A percentile compares a stretch with the other conserved stretches of the same genome.
Conservation (phyloP, 108 stramenopile genomes). For the Pseudonitzschia multiseries region DNA sequence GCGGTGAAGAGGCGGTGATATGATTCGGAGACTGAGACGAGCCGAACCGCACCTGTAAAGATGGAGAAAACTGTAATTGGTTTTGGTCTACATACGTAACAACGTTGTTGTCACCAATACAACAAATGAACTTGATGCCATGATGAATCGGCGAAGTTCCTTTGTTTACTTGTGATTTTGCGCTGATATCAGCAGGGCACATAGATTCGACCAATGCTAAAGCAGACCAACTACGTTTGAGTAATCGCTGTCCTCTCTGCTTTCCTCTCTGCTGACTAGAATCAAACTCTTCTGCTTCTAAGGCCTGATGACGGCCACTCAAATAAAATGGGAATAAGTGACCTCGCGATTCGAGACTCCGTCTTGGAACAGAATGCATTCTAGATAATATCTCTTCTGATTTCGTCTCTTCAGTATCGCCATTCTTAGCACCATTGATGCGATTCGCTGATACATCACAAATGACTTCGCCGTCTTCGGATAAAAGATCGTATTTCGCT, state of each 20-base stretch:
- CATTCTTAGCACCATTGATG: constrained; percentile 5
- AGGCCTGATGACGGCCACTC: constrained; percentile 2
- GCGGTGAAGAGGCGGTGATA: not conserved
- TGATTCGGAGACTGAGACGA: not conserved
- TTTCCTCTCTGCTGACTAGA: not conserved
- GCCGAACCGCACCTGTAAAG: constrained; percentile 23
- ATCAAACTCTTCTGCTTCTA: constrained; percentile 1
- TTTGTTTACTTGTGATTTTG: constrained; percentile 6
- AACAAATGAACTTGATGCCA: constrained; percentile 13
- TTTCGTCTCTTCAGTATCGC: not conserved
- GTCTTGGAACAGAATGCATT: not conserved
- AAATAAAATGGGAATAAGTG: constrained; percentile 27
- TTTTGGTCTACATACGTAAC: constrained; percentile 15
- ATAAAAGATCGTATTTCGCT: constrained; percentile 20
- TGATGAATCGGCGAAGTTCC: not conserved
- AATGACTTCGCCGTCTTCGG: constrained; percentile 34
- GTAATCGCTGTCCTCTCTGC: constrained; percentile 14
- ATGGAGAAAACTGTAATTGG: constrained; percentile 23
- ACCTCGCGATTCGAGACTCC: not conserved
- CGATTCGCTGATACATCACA: constrained; percentile 15
- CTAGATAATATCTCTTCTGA: not conserved
- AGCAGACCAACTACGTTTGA: constrained; percentile 50
- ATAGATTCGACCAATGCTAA: constrained; percentile 37
- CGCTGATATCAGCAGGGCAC: constrained; percentile 40
- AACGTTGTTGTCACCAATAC: not conserved